A percentile compares a stretch with the other conserved stretches of the same genome.
Conservation (phyloP, 1,284 basidiomycete species). For the Apiotrichum gracile region DNA sequence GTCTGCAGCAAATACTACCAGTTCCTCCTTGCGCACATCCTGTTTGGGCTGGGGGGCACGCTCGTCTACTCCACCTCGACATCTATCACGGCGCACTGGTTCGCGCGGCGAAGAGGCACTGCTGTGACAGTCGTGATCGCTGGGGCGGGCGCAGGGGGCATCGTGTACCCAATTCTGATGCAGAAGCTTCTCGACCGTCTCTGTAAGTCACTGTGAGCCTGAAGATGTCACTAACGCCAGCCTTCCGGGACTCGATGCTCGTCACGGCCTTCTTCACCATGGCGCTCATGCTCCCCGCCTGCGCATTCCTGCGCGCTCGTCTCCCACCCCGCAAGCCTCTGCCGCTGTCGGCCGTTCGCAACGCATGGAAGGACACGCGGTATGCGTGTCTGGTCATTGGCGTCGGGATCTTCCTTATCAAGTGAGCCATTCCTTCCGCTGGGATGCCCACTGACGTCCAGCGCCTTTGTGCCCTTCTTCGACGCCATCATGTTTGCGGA, state of each 20-base stretch:
- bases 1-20: constrained; percentile 43
- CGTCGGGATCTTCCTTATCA: neutral
- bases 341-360: constrained; percentile 8
- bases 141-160: constrained; percentile 40
- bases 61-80: constrained; percentile 40
- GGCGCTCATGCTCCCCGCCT: constrained; percentile 20
- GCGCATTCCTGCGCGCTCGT: constrained; percentile 19
- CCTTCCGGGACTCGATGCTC: constrained; percentile 22
- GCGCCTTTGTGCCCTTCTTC: constrained; percentile 14
- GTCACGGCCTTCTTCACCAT: constrained; percentile 17
- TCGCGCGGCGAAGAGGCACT: constrained; percentile 33
- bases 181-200: constrained; percentile 12
- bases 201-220: neutral
- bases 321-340: constrained; percentile 15
- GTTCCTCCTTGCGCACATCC: constrained; percentile 38
- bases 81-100: constrained; percentile 44
- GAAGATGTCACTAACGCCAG: neutral
- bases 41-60: constrained; percentile 36
- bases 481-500: constrained; percentile 5
- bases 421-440: neutral
- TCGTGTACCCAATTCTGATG: constrained; percentile 24
- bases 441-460: neutral
- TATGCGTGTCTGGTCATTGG: constrained; percentile 10
- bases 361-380: constrained; percentile 7
- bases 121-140: constrained; percentile 40